Conservation (phyloP, 2,329 filamentous ascomycete genomes). For the Trichoderma breve region DNA sequence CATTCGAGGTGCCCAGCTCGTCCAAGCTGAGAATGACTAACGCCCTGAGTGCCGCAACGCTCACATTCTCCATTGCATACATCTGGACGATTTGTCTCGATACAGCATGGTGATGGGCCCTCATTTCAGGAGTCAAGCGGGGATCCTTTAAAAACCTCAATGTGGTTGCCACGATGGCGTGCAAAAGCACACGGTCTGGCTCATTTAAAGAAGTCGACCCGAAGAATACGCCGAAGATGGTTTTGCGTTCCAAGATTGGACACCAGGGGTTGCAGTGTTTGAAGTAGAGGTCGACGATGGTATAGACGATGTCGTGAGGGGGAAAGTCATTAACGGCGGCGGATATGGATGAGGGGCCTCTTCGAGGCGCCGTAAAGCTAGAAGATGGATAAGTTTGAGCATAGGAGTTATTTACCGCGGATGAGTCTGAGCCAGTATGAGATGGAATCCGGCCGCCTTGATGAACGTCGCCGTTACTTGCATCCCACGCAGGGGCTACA, state of each 20-base stretch:
- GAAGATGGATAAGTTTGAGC: constrained; percentile 12
- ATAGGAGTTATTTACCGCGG: background rate
- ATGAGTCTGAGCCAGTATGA: background rate
- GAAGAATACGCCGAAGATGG: constrained; percentile 41
- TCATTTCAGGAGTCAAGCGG: constrained; percentile 38
- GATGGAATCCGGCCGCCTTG: constrained; percentile 8
- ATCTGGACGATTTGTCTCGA: constrained; percentile 41
- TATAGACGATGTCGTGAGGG: constrained; percentile 59
- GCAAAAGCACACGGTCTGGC: constrained; percentile 40
- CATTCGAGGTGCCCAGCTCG: constrained; percentile 43
- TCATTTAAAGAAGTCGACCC: constrained; percentile 41
- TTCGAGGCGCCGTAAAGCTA: constrained; percentile 14
- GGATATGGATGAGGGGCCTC: constrained; percentile 32
- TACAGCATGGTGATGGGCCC: constrained; percentile 39
- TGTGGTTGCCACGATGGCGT: constrained; percentile 45
- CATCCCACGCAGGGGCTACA: constrained; percentile 13
- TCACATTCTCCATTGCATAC: constrained; percentile 43
- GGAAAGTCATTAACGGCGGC: constrained; percentile 52
- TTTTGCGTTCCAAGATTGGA: constrained; percentile 44
- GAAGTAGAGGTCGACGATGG: constrained; percentile 60
- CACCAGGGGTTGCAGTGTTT: constrained; percentile 63
- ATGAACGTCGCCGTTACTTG: background rate
- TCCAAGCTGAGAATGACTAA: constrained; percentile 43
- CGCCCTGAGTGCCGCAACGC: constrained; percentile 39
- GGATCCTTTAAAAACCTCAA: constrained; percentile 43